Conservation (phyloP, 2,329 filamentous ascomycete species). For the Shiraia sp. region DNA sequence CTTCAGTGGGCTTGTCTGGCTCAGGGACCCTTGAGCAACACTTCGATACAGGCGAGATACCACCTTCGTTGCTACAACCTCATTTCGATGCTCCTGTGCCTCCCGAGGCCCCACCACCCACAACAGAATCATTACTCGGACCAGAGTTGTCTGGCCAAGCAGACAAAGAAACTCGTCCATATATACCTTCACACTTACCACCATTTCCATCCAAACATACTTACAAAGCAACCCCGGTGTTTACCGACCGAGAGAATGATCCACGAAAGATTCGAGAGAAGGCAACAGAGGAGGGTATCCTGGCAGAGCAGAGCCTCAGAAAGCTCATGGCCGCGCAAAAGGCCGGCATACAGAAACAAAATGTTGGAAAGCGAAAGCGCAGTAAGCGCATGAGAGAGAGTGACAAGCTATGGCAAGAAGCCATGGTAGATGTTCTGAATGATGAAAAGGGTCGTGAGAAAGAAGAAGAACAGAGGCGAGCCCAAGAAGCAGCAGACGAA, state of each 20-base stretch:
- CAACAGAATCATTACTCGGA: slow-evolving; percentile 56
- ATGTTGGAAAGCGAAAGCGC: slow-evolving; percentile 47
- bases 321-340: slow-evolving; percentile 58
- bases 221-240: slow-evolving; percentile 64
- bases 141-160: slow-evolving; percentile 54
- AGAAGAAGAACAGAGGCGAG: slow-evolving; percentile 25
- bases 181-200: slow-evolving; percentile 65
- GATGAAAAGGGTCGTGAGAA: slow-evolving; percentile 43
- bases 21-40: slow-evolving; percentile 47
- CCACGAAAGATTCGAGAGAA: slow-evolving; percentile 63
- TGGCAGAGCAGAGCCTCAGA: slow-evolving; percentile 67
- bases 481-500: slow-evolving; percentile 19
- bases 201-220: slow-evolving; percentile 66
- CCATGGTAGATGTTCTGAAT: slow-evolving; percentile 54
- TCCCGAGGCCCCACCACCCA: slow-evolving; percentile 45
- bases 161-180: slow-evolving; percentile 53
- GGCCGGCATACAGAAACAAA: slow-evolving; percentile 49
- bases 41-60: slow-evolving; percentile 46
- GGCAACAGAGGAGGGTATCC: slow-evolving; percentile 66
- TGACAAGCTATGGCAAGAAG: slow-evolving; percentile 60
- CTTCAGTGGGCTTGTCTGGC: slow-evolving; percentile 44
- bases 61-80: slow-evolving; percentile 43
- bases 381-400: slow-evolving; percentile 44
- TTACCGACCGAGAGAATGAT: slow-evolving; percentile 62
- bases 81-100: slow-evolving; percentile 48